These are phyloP conservation scores for Serendipita sp. DNA, from an alignment of 768 basidiomycete species.

Conservation along the genomic window DNA sequence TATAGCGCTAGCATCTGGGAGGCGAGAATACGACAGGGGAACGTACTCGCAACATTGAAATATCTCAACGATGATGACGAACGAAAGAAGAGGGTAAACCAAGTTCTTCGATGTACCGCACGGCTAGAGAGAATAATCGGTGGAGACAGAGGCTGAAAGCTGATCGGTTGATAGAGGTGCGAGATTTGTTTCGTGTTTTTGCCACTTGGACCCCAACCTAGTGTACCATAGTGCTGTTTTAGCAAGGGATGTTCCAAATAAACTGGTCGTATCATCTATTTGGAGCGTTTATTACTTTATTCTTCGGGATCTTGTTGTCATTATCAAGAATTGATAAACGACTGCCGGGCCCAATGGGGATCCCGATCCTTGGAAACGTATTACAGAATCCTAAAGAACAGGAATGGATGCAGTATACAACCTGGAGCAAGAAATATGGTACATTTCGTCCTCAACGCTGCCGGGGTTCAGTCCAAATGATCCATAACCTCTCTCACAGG, in stretches of 20 bases:
- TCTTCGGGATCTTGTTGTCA: not conserved
- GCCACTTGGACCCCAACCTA: not conserved
- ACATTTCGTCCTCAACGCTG: too few relatives aligned
- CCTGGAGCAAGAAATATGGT: constrained; percentile 6
- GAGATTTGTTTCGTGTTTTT: not conserved
- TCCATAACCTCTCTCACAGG: too few relatives aligned
- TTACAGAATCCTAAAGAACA: constrained; percentile 7
- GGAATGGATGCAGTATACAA: constrained; percentile 6
- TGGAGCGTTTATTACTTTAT: not conserved
- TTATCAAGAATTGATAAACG: not conserved
- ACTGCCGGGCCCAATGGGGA: constrained; percentile 4
- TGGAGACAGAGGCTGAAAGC: not conserved
- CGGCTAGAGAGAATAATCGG: not conserved
- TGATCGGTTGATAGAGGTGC: too few relatives aligned
- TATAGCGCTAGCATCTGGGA: constrained; percentile 47
- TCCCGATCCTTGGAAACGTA: constrained; percentile 8
- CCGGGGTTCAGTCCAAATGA: too few relatives aligned
- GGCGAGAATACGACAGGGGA: constrained; percentile 30
- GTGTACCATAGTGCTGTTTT: not conserved
- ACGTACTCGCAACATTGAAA: constrained; percentile 27
- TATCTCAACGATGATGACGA: not conserved
- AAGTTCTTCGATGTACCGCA: not conserved
- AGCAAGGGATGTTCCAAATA: not conserved
- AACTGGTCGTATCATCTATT: not conserved
- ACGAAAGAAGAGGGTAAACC: not conserved